A percentile compares a stretch with the other conserved stretches of the same genome.
Conservation (phyloP, 2,329 filamentous ascomycete species). For the Nigrospora osmanthi region DNA sequence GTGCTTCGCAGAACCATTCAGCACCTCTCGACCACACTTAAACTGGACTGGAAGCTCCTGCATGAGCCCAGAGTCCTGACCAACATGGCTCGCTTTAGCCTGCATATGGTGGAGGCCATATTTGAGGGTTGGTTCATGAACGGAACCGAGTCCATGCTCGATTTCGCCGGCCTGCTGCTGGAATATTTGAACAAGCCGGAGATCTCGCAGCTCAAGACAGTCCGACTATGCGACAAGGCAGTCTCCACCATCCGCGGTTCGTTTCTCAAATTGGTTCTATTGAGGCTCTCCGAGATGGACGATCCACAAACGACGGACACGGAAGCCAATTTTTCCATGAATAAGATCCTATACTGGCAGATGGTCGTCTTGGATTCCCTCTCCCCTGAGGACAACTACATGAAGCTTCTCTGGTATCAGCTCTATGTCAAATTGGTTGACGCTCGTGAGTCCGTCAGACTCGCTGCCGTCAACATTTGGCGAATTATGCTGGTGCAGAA, state of each 20-base stretch:
- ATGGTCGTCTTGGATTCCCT: slow-evolving; percentile 77
- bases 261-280: slow-evolving; percentile 70
- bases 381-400: slow-evolving; percentile 69
- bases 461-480: slow-evolving; percentile 76
- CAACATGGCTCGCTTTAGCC: slow-evolving; percentile 74
- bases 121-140: slow-evolving; percentile 97
- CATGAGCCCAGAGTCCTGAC: slow-evolving; percentile 77
- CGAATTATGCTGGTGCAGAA: slow-evolving; percentile 93
- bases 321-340: slow-evolving; percentile 65
- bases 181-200: slow-evolving; percentile 87
- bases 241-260: slow-evolving; percentile 68
- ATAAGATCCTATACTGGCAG: slow-evolving; percentile 92
- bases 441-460: slow-evolving; percentile 55
- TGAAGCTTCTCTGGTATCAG: slow-evolving; percentile 85
- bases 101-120: slow-evolving; percentile 79
- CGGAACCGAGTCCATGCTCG: slow-evolving; percentile 73
- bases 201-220: slow-evolving; percentile 71
- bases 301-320: slow-evolving; percentile 50
- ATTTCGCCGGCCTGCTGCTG: slow-evolving; percentile 76
- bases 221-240: slow-evolving; percentile 83
- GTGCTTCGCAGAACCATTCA: slow-evolving; percentile 69
- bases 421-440: slow-evolving; percentile 85
- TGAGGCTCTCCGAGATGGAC: slow-evolving; percentile 78
- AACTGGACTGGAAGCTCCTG: slow-evolving; percentile 63
- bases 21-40: slow-evolving; percentile 61